Conservation (phyloP, 257 asterid genomes). For the Plantago elongata region DNA sequence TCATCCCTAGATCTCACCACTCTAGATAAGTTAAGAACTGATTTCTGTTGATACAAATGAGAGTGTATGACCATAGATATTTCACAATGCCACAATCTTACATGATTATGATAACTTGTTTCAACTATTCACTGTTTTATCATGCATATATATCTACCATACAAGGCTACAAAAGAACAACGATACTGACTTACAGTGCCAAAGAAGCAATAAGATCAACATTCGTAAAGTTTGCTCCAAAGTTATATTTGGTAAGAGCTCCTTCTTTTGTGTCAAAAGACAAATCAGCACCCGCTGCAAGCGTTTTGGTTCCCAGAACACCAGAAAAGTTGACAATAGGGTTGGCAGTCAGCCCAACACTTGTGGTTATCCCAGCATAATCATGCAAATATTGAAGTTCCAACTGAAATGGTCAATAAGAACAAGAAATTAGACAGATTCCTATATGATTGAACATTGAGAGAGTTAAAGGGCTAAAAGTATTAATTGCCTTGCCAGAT, state of each 20-base stretch:
- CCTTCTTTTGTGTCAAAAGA: slow-evolving; percentile 44
- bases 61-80: too few relatives aligned
- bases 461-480: background rate
- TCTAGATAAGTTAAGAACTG: too few relatives aligned
- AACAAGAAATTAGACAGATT: slow-evolving; percentile 1
- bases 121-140: too few relatives aligned
- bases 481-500: slow-evolving; percentile 38
- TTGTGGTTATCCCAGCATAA: slow-evolving; percentile 35
- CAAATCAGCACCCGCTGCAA: slow-evolving; percentile 45
- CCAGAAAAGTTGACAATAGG: slow-evolving; percentile 46
- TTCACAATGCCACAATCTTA: too few relatives aligned
- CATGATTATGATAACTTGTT: too few relatives aligned
- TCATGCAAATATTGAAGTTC: slow-evolving; percentile 50
- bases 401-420: slow-evolving; percentile 23
- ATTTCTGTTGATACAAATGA: too few relatives aligned
- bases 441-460: background rate
- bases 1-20: too few relatives aligned
- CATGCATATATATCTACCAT: background rate
- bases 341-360: slow-evolving; percentile 50
- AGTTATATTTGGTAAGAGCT: slow-evolving; percentile 33
- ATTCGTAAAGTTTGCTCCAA: slow-evolving; percentile 43
- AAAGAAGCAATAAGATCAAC: slow-evolving; percentile 44
- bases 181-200: slow-evolving; percentile 33
- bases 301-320: slow-evolving; percentile 32
- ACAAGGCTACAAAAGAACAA: background rate